These are phyloP conservation scores for Tetrahymena elliotti DNA, from an alignment of 73 alveolate species.

Conservation along the genomic window DNA sequence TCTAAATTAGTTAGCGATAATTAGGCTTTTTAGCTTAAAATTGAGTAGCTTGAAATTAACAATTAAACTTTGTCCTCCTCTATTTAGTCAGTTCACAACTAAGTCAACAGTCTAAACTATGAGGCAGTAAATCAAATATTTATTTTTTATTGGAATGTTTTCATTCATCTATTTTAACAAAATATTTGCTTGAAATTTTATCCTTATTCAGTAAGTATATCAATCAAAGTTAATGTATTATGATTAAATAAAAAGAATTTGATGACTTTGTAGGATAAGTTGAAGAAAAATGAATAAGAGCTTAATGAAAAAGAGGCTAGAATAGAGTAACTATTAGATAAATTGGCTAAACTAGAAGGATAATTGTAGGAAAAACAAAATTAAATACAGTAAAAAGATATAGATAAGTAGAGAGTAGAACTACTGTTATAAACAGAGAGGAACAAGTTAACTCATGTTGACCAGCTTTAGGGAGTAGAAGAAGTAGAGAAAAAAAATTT, in stretches of 20 bases:
- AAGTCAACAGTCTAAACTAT: neutral
- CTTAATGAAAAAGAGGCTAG: neutral
- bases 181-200: too few species aligned
- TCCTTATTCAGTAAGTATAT: too few species aligned
- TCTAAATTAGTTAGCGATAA: neutral
- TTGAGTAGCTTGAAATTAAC: neutral
- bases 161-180: neutral
- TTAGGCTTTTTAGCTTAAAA: neutral
- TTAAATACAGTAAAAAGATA: neutral
- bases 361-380: neutral
- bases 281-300: neutral
- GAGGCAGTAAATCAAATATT: neutral
- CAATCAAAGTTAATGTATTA: too few species aligned
- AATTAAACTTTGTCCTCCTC: neutral
- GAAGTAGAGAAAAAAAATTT: neutral
- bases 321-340: neutral
- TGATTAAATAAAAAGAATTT: neutral
- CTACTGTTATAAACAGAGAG: neutral
- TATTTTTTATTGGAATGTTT: neutral
- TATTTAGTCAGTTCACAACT: neutral
- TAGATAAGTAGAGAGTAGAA: neutral
- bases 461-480: neutral
- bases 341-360: neutral
- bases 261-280: neutral
- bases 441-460: neutral